These are phyloP conservation scores for Fusarium praegraminearum DNA, from an alignment of 2,329 filamentous ascomycete genomes.

Conservation along the genomic window DNA sequence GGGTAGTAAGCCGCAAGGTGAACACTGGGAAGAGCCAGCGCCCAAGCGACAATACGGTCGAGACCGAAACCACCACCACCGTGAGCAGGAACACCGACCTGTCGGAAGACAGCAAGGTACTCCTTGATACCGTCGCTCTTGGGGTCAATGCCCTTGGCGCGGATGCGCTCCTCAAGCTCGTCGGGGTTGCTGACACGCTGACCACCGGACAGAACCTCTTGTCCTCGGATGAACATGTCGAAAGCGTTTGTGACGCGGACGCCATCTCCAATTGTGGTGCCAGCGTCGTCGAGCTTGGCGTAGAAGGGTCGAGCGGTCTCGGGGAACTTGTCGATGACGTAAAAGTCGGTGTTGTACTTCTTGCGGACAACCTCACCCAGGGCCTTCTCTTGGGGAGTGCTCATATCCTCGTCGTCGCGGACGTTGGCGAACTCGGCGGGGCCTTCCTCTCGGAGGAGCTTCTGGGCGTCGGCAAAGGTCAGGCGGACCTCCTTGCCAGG, in stretches of 20 bases:
- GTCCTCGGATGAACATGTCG: constrained; percentile 92
- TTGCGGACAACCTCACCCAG: constrained; percentile 86
- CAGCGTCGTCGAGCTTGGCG: constrained; percentile 76
- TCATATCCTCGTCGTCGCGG: constrained; percentile 81
- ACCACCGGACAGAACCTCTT: constrained; percentile 92
- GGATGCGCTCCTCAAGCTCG: constrained; percentile 82
- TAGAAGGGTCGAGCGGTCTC: constrained; percentile 91
- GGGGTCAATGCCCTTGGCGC: constrained; percentile 83
- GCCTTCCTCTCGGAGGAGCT: constrained; percentile 80
- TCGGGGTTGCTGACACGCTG: constrained; percentile 88
- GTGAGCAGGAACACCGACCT: constrained; percentile 87
- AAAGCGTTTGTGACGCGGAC: constrained; percentile 71
- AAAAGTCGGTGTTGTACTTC: constrained; percentile 96
- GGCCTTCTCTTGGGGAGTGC: constrained; percentile 86
- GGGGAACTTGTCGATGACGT: constrained; percentile 96
- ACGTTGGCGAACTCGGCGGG: constrained; percentile 75
- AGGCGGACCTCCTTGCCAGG: constrained; percentile 80
- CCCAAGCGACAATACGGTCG: constrained; percentile 83
- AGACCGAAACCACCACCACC: constrained; percentile 91
- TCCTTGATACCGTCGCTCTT: constrained; percentile 81
- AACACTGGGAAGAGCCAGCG: constrained; percentile 68
- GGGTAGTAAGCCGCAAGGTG: constrained; percentile 70
- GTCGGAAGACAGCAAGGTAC: constrained; percentile 84
- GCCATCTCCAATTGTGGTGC: constrained; percentile 60
- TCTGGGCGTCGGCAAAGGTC: constrained; percentile 81